Base-by-base conservation (phyloP, 2,329 filamentous ascomycete species). In the Amphichorda felina region DNA sequence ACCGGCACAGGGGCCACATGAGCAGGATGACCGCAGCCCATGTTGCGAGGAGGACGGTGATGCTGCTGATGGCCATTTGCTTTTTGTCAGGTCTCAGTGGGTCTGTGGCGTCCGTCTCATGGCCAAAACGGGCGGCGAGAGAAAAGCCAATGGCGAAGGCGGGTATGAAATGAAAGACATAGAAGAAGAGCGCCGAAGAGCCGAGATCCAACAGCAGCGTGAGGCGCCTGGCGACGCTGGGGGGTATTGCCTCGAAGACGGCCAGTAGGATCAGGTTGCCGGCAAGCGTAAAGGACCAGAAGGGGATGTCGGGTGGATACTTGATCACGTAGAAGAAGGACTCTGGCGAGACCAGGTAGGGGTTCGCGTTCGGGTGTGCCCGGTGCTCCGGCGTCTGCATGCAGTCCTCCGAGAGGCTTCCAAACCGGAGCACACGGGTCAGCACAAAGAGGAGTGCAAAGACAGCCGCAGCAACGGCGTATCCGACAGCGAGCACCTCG, bases 251-350 rank as follows among this genome's bases (percentile, higher is more conserved):
- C 29, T 31, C 47, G 5, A 67, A 60, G 1, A 53, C 14, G 1
- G 56, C 57, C 0, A 67, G 52, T 0, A 66, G 46, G 3, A 61
- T 40, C 0, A 66, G 45, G 40, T 59, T 65, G 5, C 42, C 54
- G 0, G 56, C 54, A 31, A 66, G 49, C 9, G 59, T 60, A 25
- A 56, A 59, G 4, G 60, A 49, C 53, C 59, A 63, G 40, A 63
- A 66, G 4, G 61, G 61, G 4, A 66, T 50, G 40, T 67, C 64
- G 4, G 64, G 64, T 0, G 64, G 63, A 33, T 66, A 66, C 44
- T 66, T 66, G 42, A 57, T 46, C 30, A 65, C 43, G 50, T 65
- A 67, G 46, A 67, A 63, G 49, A 67, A 67, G 5, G 63, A 56
- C 18, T 48, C 44, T 2, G 47, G 44, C 0, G 62, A 65, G 4